Base-by-base conservation (phyloP, 2,329 filamentous ascomycete species). In the Pseudonectria buxi region DNA sequence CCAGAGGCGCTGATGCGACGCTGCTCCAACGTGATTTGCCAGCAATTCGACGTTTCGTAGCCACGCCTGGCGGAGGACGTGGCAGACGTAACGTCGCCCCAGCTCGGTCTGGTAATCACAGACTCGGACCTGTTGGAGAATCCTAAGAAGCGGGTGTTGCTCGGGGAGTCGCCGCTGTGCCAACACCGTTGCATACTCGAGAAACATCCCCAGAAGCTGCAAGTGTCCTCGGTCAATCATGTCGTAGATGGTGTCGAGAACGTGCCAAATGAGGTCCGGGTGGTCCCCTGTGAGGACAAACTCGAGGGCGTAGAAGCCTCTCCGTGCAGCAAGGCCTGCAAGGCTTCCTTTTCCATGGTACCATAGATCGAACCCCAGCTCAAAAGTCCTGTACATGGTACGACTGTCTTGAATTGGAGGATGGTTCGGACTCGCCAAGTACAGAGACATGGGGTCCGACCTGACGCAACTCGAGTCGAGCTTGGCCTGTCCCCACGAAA, bases 371-470 rank as follows among this genome's bases (percentile, higher is more conserved):
- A 61, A 62, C 14, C 58, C 58, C 12, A 62, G 48, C 39, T 62
- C 59, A 35, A 62, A 62, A 1, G 57, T 62, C 33, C 59, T 56
- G 34, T 62, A 62, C 59, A 62, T 62, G 30, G 59, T 62, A 24
- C 59, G 59, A 32, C 59, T 62, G 35, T 62, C 59, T 36, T 61
- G 56, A 10, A 61, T 58, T 15, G 56, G 59, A 9, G 59, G 59
- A 9, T 50, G 52, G 22, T 57, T 57, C 10, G 58, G 59, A 22
- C 50, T 53, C 6, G 57, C 58, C 7, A 62, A 46, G 29, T 62
- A 62, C 25, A 44, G 48, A 3, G 57, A 59, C 59, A 62, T 62
- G 35, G 59, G 55, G 39, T 62, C 59, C n/a, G 49, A 43, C 15
- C 37, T 37, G 24, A 45, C 33, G 27, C 40, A 32, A n/a, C 42